Conservation (phyloP, 2,329 filamentous ascomycete species). For the Pseudogymnoascus sp. region DNA sequence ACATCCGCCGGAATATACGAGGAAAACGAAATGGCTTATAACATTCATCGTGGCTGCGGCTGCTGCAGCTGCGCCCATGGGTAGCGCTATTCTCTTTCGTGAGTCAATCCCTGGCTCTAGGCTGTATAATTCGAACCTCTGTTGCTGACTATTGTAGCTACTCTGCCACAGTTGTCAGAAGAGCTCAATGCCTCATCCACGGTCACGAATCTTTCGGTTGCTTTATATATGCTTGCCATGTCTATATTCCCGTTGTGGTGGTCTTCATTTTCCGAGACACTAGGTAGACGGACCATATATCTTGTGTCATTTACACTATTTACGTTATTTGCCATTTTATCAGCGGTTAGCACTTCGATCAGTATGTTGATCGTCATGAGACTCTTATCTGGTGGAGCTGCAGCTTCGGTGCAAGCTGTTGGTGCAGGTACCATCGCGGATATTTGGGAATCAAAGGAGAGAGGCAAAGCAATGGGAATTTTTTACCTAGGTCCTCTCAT, state of each 20-base stretch:
- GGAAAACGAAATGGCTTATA: constrained; percentile 74
- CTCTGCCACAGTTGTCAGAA: constrained; percentile 53
- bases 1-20: constrained; percentile 63
- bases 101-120: constrained; percentile 29
- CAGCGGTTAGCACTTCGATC: constrained; percentile 61
- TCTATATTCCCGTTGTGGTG: constrained; percentile 78
- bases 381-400: constrained; percentile 64
- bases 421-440: constrained; percentile 78
- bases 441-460: constrained; percentile 64
- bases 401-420: constrained; percentile 73
- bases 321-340: constrained; percentile 60
- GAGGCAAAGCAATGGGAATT: constrained; percentile 71
- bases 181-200: constrained; percentile 57
- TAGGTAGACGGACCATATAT: constrained; percentile 72
- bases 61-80: constrained; percentile 70
- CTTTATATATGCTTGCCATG: constrained; percentile 77
- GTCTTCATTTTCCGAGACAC: constrained; percentile 66
- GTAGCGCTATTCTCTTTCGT: constrained; percentile 78
- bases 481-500: constrained; percentile 74
- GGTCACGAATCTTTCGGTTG: constrained; percentile 65
- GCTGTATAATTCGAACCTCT: neutral
- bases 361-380: constrained; percentile 72
- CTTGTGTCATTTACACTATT: constrained; percentile 66
- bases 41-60: constrained; percentile 71
- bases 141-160: constrained; percentile 41